Evolutionary conservation across 306 rosid genomes (phyloP).

Genomic region (Castanea sativa): DNA sequence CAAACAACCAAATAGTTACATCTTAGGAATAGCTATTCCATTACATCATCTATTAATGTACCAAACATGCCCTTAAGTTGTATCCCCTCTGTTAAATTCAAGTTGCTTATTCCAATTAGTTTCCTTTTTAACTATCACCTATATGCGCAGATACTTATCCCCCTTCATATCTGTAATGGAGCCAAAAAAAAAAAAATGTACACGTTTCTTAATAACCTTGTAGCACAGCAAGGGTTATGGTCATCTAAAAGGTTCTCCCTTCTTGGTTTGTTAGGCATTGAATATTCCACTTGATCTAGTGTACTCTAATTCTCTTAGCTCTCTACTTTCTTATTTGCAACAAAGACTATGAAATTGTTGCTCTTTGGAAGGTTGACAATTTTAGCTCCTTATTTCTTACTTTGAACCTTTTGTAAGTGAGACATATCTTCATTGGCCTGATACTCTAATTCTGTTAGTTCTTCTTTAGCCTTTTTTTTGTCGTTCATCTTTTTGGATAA

Average conservation of each 20-base stretch:
- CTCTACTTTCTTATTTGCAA: neutral
- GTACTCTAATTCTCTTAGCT: neutral
- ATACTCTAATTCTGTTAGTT: neutral
- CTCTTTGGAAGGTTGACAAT: neutral
- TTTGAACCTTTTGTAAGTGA: neutral
- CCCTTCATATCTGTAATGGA: neutral
- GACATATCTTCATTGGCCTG: neutral
- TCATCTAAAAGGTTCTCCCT: neutral
- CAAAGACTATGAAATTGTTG: neutral
- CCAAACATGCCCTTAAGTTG: no score
- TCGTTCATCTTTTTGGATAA: neutral
- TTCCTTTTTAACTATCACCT: neutral
- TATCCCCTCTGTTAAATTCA: neutral
- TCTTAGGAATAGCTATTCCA: no score
- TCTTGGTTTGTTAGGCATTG: neutral
- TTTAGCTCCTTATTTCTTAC: neutral
- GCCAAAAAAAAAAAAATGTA: neutral
- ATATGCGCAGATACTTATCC: neutral
- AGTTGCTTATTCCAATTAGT: neutral
- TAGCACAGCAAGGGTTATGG: neutral
- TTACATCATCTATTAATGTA: no score
- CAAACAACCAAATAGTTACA: no score
- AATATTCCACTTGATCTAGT: neutral
- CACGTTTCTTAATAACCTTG: neutral
- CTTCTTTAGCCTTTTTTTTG: neutral